A percentile compares a stretch with the other conserved stretches of the same genome.
phyloP scores from a whole-genome alignment of 164 flowering plant genomes.

The Macadamia integrifolia region DNA sequence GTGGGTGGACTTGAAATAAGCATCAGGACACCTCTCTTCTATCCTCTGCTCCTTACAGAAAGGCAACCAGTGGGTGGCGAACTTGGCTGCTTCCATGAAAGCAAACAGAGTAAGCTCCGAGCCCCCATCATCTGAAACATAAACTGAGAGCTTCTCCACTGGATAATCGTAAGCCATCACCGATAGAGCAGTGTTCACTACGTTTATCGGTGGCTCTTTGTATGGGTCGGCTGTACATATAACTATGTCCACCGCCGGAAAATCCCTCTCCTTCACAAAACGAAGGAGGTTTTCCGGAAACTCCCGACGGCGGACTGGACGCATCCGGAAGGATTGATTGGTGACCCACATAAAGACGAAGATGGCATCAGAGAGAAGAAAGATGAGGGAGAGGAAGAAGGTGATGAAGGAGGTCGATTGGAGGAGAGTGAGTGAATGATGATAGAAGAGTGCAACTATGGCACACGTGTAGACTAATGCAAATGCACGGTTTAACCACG shows the following conservation, averaged over 20 bases:
- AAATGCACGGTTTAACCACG: conserved; percentile 2
- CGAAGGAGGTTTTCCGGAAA: conserved; percentile 6
- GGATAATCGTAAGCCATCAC: conserved; percentile 22
- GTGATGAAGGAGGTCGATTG: not conserved
- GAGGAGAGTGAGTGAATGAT: conserved; percentile 4
- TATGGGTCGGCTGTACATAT: conserved; percentile 24
- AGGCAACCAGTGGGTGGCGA: conserved; percentile 19
- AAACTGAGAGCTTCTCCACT: conserved; percentile 18
- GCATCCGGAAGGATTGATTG: conserved; percentile 10
- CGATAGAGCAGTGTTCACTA: conserved; percentile 22
- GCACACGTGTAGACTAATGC: conserved; percentile 12
- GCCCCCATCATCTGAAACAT: conserved; percentile 19
- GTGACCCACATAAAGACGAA: conserved; percentile 17
- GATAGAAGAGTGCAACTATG: conserved; percentile 10
- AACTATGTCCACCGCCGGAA: conserved; percentile 18
- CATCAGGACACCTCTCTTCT: conserved; percentile 15
- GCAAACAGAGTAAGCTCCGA: conserved; percentile 19
- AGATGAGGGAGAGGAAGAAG: not conserved
- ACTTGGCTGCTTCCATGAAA: conserved; percentile 18
- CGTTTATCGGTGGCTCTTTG: conserved; percentile 23
- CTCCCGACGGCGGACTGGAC: conserved; percentile 6
- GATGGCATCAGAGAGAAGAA: conserved; percentile 6
- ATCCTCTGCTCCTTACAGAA: conserved; percentile 11
- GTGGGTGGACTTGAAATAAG: conserved; percentile 1
- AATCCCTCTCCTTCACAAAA: not conserved